Evolutionary conservation across 225 moss, liverwort and hornwort species (phyloP), one percentile per base, ranked within the genome.

Genomic region (Pseudisothecium myosuroides): DNA sequence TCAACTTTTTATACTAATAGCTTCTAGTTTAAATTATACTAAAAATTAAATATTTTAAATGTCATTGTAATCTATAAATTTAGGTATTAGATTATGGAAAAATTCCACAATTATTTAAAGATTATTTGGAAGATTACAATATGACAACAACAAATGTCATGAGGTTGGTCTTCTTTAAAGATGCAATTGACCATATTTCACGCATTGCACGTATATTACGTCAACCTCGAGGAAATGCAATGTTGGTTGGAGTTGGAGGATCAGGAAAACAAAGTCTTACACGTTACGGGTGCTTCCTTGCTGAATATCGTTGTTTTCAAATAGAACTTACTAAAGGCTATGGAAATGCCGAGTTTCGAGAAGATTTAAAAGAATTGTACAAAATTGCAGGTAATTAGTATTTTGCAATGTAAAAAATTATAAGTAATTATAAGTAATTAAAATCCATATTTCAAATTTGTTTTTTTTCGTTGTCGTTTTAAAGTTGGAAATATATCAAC

Each of bases 241-340:
- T 98, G 97, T 87, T 98, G 62, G 96, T 98, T 9, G 98, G 97
- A 90, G 95, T 98, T 43, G 98, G 98, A 81, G 97, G 98, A 75
- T 98, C 98, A 1, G 98, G 98, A 41, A 98, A 98, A 91, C 98
- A 98, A 90, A 97, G 97, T 82, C 94, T 98, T 14, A 98, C 98
- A 22, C 93, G 96, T 22, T 98, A 62, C 59, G 94, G 90, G 5
- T 98, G 97, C 32, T 98, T 97, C 41, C 83, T 98, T 60, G 95
- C 92, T 9, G 98, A 97, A 11, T 96, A 96, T 75, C 87, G 73
- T 41, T 97, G 98, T 86, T 98, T 97, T 63, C 98, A 98, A 89
- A 96, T 98, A 54, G 96, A 96, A 80, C 96, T 97, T 29, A 96
- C 95, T 12, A 98, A 98, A 88, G 96, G 96, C 8, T 98, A 98